Percentiles rank a stretch among this genome's conserved stretches.
phyloP scores from a whole-genome alignment of 225 moss, liverwort and hornwort genomes.

The Bryoerythrophyllum caledonicum region DNA sequence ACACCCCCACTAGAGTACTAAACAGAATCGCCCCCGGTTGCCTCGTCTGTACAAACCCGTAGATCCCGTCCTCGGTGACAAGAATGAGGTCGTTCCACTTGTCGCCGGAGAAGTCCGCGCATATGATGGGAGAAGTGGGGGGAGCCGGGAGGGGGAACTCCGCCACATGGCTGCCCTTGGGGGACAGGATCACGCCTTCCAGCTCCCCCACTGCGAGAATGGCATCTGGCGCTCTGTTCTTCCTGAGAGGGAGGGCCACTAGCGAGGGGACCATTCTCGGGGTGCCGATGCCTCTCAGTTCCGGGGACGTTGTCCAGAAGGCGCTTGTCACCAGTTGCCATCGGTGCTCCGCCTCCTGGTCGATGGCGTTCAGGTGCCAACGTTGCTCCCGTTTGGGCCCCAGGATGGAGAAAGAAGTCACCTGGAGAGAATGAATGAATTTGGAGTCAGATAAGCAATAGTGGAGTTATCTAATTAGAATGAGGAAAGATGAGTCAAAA shows the following conservation, averaged over 20 bases:
- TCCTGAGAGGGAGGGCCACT: constrained; percentile 61
- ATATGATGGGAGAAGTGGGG: constrained; percentile 50
- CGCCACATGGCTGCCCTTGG: constrained; percentile 66
- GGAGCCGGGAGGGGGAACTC: constrained; percentile 58
- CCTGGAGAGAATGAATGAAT: constrained; percentile 34
- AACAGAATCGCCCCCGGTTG: constrained; percentile 90
- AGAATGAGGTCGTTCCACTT: constrained; percentile 79
- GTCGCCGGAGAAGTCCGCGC: constrained; percentile 82
- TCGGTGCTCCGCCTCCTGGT: constrained; percentile 73
- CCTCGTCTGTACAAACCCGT: constrained; percentile 83
- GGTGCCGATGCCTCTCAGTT: constrained; percentile 33
- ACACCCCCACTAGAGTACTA: constrained; percentile 70
- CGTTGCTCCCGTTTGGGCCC: constrained; percentile 56
- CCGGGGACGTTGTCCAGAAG: constrained; percentile 67
- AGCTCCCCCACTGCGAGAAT: constrained; percentile 83
- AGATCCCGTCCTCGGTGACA: constrained; percentile 57
- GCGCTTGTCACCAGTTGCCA: constrained; percentile 87
- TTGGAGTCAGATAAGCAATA: too few species aligned
- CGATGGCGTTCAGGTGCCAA: constrained; percentile 81
- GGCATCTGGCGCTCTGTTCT: constrained; percentile 52
- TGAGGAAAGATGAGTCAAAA: too few species aligned
- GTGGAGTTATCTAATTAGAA: too few species aligned
- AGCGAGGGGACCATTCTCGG: constrained; percentile 52
- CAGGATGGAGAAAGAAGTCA: constrained; percentile 73
- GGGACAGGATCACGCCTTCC: constrained; percentile 77